phyloP scores from a whole-genome alignment of 2,329 filamentous ascomycete genomes.

The Tympanopsis confertula region DNA sequence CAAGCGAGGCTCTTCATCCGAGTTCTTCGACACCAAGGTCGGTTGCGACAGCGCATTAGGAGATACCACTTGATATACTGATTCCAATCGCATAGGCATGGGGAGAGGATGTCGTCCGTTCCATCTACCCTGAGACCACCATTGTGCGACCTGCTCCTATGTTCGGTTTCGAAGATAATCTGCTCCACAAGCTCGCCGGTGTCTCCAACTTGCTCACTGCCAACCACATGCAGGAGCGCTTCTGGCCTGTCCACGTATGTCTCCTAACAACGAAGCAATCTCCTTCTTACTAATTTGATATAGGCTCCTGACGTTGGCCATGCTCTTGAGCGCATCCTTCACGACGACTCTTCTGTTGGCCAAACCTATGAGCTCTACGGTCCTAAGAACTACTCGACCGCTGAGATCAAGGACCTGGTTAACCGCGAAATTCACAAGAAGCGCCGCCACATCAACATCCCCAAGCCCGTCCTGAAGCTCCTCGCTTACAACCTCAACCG shows the following conservation, averaged over 20 bases:
- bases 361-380: conserved; percentile 93
- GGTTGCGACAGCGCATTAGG: conserved; percentile 7
- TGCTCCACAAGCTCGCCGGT: conserved; percentile 75
- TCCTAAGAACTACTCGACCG: conserved; percentile 81
- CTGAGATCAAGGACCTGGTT: conserved; percentile 75
- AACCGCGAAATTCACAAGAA: conserved; percentile 87
- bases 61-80: not conserved
- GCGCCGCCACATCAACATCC: conserved; percentile 82
- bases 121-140: conserved; percentile 91
- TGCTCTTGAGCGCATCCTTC: conserved; percentile 79
- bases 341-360: conserved; percentile 78
- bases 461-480: conserved; percentile 69
- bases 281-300: not conserved
- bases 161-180: conserved; percentile 88
- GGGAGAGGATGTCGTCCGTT: conserved; percentile 72
- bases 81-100: conserved; percentile 38
- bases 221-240: conserved; percentile 87
- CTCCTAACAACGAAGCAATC: not conserved
- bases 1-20: conserved; percentile 64
- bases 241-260: conserved; percentile 78
- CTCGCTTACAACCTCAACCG: conserved; percentile 66
- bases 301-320: conserved; percentile 80
- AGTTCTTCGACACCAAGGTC: conserved; percentile 86
- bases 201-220: conserved; percentile 66
- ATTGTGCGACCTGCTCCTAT: conserved; percentile 88